Conservation (phyloP, 768 basidiomycete genomes). For the Boletus eberwhitei region DNA sequence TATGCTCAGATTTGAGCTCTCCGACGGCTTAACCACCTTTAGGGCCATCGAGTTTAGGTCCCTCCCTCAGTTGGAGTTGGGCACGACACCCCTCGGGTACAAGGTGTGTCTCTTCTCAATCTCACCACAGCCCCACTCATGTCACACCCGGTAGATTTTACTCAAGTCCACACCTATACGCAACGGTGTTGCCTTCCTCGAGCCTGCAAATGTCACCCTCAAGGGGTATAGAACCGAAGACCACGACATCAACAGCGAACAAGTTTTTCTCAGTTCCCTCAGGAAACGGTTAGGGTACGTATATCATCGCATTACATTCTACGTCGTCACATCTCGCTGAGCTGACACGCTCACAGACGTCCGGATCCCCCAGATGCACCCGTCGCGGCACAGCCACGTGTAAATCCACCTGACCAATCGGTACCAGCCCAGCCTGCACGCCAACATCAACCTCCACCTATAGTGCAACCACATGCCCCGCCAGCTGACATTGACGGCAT, state of each 20-base stretch:
- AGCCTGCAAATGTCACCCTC: constrained; percentile 60
- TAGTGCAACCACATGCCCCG: constrained; percentile 8
- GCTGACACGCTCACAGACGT: constrained; percentile 14
- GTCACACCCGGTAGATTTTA: constrained; percentile 46
- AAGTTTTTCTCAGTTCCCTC: constrained; percentile 60
- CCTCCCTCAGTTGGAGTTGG: constrained; percentile 64
- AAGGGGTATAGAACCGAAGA: constrained; percentile 65
- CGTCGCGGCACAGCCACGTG: constrained; percentile 7
- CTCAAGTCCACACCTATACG: constrained; percentile 67
- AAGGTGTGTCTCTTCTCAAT: constrained; percentile 51
- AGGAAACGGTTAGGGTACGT: constrained; percentile 65
- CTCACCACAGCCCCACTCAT: background rate
- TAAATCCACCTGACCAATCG: constrained; percentile 10
- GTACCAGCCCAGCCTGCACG: constrained; percentile 15
- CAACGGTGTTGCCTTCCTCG: constrained; percentile 72
- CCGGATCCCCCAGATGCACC: constrained; percentile 24
- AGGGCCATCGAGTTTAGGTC: constrained; percentile 77
- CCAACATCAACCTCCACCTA: constrained; percentile 11
- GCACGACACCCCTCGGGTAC: constrained; percentile 74
- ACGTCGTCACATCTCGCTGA: background rate
- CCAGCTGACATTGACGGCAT: constrained; percentile 20
- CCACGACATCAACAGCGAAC: constrained; percentile 53
- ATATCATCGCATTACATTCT: background rate
- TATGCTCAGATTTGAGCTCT: constrained; percentile 73
- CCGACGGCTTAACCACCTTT: constrained; percentile 69